Conservation (phyloP, 768 basidiomycete genomes). For the Lactarius sp. region DNA sequence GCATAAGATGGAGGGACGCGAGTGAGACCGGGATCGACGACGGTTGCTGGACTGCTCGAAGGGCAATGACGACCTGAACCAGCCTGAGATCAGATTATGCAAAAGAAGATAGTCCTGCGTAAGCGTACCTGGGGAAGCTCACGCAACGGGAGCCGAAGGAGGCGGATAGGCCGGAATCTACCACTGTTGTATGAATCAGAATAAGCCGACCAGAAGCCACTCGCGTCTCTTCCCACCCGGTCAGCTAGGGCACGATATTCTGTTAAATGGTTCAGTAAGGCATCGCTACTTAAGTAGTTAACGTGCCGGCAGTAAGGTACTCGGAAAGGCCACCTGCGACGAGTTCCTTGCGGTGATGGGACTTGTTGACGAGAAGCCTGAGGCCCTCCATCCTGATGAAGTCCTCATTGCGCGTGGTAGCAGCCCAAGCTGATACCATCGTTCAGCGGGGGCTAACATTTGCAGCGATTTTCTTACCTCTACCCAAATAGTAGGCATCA, state of each 20-base stretch:
- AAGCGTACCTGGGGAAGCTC: conserved; percentile 23
- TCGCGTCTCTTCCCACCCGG: conserved; percentile 18
- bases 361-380: conserved; percentile 48
- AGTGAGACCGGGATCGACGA: conserved; percentile 24
- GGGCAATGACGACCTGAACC: conserved; percentile 22
- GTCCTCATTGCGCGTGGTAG: conserved; percentile 58
- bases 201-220: conserved; percentile 13
- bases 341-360: conserved; percentile 63
- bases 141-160: conserved; percentile 6
- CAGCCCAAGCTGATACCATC: conserved; percentile 53
- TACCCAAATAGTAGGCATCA: not conserved
- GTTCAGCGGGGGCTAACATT: no score
- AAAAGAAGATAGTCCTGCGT: not conserved
- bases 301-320: conserved; percentile 43
- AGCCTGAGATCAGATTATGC: not conserved
- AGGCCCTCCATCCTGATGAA: conserved; percentile 65
- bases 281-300: not conserved
- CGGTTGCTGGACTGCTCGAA: conserved; percentile 24
- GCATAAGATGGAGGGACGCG: conserved; percentile 44
- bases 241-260: conserved; percentile 18
- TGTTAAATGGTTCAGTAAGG: not conserved
- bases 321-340: conserved; percentile 59
- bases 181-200: not conserved
- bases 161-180: not conserved
- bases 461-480: not conserved